phyloP scores from a whole-genome alignment of 345 rosid genomes.

The Populus ilicifolia region DNA sequence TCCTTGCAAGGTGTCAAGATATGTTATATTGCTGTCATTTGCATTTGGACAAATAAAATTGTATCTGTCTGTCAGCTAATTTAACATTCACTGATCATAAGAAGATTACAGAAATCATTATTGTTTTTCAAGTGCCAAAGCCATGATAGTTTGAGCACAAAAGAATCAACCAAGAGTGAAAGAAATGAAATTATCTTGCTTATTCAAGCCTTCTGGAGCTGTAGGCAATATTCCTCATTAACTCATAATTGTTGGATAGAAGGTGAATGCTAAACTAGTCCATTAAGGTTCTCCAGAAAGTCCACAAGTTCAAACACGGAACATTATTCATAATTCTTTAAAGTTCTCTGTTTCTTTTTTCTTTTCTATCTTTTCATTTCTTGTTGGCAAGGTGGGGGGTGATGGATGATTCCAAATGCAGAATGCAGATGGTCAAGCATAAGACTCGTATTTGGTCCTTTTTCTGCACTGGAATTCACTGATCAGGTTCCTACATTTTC shows the following conservation, averaged over 20 bases:
- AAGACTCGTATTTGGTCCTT: conserved; percentile 6
- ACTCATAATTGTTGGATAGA: neutral
- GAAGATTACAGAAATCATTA: neutral
- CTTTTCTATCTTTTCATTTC: neutral
- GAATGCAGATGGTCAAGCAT: neutral
- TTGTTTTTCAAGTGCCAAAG: neutral
- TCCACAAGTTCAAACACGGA: neutral
- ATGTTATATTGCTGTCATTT: neutral
- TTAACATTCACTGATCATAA: neutral
- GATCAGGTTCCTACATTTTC: conserved; percentile 2
- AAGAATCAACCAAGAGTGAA: neutral
- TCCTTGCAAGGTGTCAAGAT: neutral
- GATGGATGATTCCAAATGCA: conserved; percentile 7
- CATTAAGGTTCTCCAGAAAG: neutral
- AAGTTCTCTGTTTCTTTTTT: neutral
- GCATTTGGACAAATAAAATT: neutral
- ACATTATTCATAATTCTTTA: neutral
- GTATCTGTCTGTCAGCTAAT: neutral
- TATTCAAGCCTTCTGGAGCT: neutral
- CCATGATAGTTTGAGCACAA: neutral
- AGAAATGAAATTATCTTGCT: neutral
- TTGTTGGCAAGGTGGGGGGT: neutral
- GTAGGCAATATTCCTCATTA: neutral
- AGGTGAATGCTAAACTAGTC: neutral
- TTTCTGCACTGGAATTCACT: neutral